Conservation (phyloP, 495 filamentous ascomycete genomes). For the Penicillium manginii region DNA sequence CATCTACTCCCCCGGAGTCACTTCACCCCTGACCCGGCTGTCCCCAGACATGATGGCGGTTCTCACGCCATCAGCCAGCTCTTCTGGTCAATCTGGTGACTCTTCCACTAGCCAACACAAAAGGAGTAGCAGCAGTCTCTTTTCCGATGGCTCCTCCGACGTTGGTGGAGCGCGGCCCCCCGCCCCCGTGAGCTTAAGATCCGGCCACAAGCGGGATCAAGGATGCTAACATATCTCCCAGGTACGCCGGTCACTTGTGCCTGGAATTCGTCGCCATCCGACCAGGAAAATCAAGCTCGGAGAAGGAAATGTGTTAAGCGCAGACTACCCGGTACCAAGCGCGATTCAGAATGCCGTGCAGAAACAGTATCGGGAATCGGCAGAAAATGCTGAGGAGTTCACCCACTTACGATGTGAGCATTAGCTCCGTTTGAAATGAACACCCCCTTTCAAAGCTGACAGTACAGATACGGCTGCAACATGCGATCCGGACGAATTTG, state of each 20-base stretch:
- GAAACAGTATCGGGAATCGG: conserved; percentile 82
- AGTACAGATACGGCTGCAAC: conserved; percentile 85
- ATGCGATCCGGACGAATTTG: conserved; percentile 98
- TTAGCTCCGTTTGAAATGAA: background rate
- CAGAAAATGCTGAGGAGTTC: conserved; percentile 87
- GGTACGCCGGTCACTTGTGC: conserved; percentile 5
- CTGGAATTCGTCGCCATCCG: conserved; percentile 69
- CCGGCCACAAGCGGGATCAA: background rate
- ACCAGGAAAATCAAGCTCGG: conserved; percentile 96
- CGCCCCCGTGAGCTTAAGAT: background rate
- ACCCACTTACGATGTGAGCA: conserved; percentile 87
- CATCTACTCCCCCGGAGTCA: background rate
- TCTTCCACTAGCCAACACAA: background rate
- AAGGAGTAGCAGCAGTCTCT: conserved; percentile 2
- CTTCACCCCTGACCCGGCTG: background rate
- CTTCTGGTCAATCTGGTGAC: background rate
- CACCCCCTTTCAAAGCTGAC: background rate
- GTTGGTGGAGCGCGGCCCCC: background rate
- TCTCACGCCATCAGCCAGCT: conserved; percentile 2
- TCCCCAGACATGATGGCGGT: background rate
- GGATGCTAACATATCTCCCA: background rate
- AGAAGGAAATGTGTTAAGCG: conserved; percentile 90
- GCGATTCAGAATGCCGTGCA: conserved; percentile 96
- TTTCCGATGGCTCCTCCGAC: background rate
- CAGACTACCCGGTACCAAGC: conserved; percentile 95